These are phyloP conservation scores for Camelina sativa DNA, from an alignment of 345 rosid species.

Conservation along the genomic window DNA sequence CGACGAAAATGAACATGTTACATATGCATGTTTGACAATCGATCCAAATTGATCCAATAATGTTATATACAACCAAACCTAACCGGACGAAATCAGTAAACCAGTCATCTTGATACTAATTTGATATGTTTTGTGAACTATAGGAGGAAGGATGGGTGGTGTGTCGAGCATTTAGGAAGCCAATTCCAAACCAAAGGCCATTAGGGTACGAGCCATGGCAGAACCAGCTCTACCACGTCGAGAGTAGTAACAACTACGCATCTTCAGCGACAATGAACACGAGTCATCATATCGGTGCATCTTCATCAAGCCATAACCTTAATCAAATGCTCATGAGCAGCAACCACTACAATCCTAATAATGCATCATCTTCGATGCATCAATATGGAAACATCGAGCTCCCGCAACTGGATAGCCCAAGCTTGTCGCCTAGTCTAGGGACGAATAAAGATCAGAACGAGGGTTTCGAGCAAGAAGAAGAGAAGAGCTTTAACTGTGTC, in stretches of 20 bases:
- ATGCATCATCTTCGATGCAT: slow-evolving; percentile 39
- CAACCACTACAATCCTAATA: slow-evolving; percentile 34
- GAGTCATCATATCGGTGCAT: slow-evolving; percentile 39
- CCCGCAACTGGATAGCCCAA: slow-evolving; percentile 75
- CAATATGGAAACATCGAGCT: slow-evolving; percentile 54
- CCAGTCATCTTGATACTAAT: slow-evolving; percentile 5
- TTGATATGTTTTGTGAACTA: slow-evolving; percentile 13
- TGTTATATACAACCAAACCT: background rate
- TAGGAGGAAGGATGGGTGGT: slow-evolving; percentile 99
- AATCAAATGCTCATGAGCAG: slow-evolving; percentile 41
- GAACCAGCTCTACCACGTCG: slow-evolving; percentile 54
- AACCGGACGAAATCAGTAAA: background rate
- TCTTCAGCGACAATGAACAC: slow-evolving; percentile 37
- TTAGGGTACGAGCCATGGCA: slow-evolving; percentile 68
- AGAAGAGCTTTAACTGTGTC: slow-evolving; percentile 46
- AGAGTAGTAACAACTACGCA: slow-evolving; percentile 39
- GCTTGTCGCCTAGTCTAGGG: slow-evolving; percentile 57
- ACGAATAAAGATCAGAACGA: slow-evolving; percentile 47
- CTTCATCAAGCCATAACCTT: slow-evolving; percentile 41
- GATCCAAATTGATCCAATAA: background rate
- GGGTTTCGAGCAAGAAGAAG: slow-evolving; percentile 55
- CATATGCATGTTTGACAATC: background rate
- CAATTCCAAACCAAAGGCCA: slow-evolving; percentile 74
- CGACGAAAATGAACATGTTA: background rate
- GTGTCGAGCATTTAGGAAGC: slow-evolving; percentile 91